A percentile compares a stretch with the other conserved stretches of the same genome.
Conservation (phyloP, 176 grass and related monocot genomes). For the Avena eriantha region DNA sequence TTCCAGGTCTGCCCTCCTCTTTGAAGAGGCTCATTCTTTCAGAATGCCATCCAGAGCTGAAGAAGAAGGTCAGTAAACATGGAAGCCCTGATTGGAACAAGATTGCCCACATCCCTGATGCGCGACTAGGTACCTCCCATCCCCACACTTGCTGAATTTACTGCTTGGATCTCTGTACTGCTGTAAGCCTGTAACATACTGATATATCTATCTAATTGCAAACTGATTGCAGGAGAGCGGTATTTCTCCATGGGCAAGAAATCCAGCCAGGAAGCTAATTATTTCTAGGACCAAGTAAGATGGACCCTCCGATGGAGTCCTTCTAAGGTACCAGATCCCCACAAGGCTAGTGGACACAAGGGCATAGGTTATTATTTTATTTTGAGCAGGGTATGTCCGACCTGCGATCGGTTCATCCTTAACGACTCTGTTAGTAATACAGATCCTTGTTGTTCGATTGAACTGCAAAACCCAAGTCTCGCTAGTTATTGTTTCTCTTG, state of each 20-base stretch:
- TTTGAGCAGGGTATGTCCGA: too few species aligned
- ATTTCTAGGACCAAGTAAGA: too few species aligned
- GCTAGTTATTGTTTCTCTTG: too few species aligned
- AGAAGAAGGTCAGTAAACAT: neutral
- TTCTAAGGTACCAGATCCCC: too few species aligned
- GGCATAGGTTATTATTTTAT: too few species aligned
- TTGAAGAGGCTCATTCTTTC: rapidly evolving
- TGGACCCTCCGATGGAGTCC: too few species aligned
- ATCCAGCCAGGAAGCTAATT: too few species aligned
- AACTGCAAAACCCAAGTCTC: too few species aligned
- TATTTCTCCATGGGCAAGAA: neutral
- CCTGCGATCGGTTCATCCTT: too few species aligned
- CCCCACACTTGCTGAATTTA: neutral
- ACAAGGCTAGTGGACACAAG: too few species aligned
- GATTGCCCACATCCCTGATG: neutral
- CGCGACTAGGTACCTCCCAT: neutral
- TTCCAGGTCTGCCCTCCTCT: constrained; percentile 44
- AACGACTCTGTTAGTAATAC: too few species aligned
- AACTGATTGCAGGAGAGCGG: neutral
- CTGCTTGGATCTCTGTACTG: neutral
- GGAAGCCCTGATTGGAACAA: constrained; percentile 3
- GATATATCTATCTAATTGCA: neutral
- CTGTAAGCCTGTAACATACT: neutral
- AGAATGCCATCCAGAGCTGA: neutral
- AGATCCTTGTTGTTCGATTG: too few species aligned